Percentiles rank a stretch among this genome's conserved stretches.
Evolutionary conservation across 1,284 basidiomycete genomes (phyloP).

Genomic region (Cryptococcus amylolentus): DNA sequence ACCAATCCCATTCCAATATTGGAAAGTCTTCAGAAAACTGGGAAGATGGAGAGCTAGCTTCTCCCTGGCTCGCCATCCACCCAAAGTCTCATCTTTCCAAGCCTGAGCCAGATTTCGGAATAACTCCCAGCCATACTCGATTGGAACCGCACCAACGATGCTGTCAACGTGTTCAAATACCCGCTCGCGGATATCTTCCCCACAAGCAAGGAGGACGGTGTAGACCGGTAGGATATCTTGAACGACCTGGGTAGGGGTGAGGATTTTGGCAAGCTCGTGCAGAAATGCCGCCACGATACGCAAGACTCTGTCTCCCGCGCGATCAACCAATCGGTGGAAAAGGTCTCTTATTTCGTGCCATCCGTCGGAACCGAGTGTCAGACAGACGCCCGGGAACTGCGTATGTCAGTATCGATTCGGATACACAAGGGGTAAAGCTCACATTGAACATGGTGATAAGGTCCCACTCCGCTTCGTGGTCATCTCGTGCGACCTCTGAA

Average conservation of each 20-base stretch:
- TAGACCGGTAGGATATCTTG: conserved; percentile 73
- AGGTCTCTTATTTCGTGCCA: conserved; percentile 74
- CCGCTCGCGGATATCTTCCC: conserved; percentile 64
- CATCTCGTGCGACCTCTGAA: conserved; percentile 13
- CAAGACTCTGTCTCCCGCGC: conserved; percentile 56
- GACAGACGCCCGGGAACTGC: conserved; percentile 76
- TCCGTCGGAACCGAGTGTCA: conserved; percentile 71
- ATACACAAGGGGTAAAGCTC: conserved; percentile 14
- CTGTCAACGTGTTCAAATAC: conserved; percentile 59
- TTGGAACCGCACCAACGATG: conserved; percentile 60
- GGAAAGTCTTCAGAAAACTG: conserved; percentile 51
- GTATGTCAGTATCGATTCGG: not conserved
- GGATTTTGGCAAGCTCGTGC: conserved; percentile 83
- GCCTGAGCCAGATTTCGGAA: conserved; percentile 57
- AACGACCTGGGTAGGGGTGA: conserved; percentile 66
- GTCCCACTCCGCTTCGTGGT: conserved; percentile 63
- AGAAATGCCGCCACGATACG: conserved; percentile 66
- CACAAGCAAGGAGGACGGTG: conserved; percentile 60
- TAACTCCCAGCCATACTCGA: conserved; percentile 56
- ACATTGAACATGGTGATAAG: conserved; percentile 87
- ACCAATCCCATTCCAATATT: conserved; percentile 39
- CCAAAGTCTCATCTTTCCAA: conserved; percentile 63
- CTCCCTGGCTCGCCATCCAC: conserved; percentile 82
- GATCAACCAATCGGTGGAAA: conserved; percentile 60
- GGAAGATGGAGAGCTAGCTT: conserved; percentile 60